phyloP scores from a whole-genome alignment of 2,329 filamentous ascomycete genomes.

The Trichothecium sympodiale region DNA sequence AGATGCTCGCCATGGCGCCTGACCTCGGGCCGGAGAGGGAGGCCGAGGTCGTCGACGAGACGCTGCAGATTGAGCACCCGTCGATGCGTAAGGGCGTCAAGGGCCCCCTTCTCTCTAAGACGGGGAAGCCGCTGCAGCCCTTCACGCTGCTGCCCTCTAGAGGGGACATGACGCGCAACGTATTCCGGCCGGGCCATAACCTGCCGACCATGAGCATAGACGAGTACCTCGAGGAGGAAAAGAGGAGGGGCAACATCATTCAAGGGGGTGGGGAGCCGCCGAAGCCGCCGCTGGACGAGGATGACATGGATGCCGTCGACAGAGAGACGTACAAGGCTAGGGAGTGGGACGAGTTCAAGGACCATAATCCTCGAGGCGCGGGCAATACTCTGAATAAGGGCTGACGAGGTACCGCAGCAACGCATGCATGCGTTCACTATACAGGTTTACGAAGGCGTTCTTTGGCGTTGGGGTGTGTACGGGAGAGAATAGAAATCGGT shows the following conservation, averaged over 20 bases:
- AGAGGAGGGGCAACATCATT: conserved; percentile 72
- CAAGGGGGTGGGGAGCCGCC: conserved; percentile 75
- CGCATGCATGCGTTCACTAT: background rate
- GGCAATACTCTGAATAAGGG: conserved; percentile 80
- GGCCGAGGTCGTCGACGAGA: conserved; percentile 29
- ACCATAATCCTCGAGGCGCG: conserved; percentile 75
- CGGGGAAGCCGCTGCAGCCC: conserved; percentile 79
- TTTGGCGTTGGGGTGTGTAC: too few relatives aligned
- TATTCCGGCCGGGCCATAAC: conserved; percentile 86
- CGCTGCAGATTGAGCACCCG: conserved; percentile 62
- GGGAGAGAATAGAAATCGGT: too few relatives aligned
- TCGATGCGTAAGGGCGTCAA: conserved; percentile 38
- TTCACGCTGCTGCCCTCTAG: conserved; percentile 72
- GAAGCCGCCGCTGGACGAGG: conserved; percentile 70
- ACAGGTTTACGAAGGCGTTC: background rate
- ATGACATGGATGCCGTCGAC: conserved; percentile 79
- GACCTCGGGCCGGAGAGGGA: conserved; percentile 12
- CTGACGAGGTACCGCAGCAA: conserved; percentile 9
- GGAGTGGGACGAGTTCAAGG: conserved; percentile 89
- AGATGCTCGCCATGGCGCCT: conserved; percentile 69
- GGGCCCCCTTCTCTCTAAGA: conserved; percentile 65
- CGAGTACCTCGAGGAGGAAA: conserved; percentile 91
- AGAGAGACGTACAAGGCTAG: conserved; percentile 86
- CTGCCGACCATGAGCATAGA: conserved; percentile 96
- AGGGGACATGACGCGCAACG: conserved; percentile 63